Base-by-base conservation (phyloP, 148 eudicot species). In the Rheum nobile region DNA sequence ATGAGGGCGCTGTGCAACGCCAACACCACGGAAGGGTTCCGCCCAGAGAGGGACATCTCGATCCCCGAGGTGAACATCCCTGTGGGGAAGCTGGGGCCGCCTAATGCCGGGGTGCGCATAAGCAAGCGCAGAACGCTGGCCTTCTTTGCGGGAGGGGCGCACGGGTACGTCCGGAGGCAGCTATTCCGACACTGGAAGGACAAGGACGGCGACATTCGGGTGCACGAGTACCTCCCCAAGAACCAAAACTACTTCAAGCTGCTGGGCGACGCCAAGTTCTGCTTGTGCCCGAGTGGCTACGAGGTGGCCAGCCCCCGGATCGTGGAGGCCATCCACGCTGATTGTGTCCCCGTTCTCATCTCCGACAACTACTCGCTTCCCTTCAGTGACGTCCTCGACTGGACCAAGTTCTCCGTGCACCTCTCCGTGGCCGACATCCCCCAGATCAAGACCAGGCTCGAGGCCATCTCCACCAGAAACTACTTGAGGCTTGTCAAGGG, bases 1-100 rank as follows among this genome's bases (percentile, higher is more conserved):
- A 77, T 85, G 26, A 77, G 88, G 77, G 86, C 67, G 8, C 39
- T 85, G 12, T 83, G 88, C 42, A 85, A 85, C 9, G 86, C 86
- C 32, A 85, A 85, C 46, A 75, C 43, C 41, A 83, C 84, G 0
- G 88, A 85, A 22, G 81, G 84, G 0, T 85, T 85, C 24, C 42
- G 52, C 10, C 83, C 86, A 1, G 28, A 13, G 17, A 77, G 76
- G 77, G 88, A 85, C 24, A 79, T 83, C 12, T 52, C 88, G 2
- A 74, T 85, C 12, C 81, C 84, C 0, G 84, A 85, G 59, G 67
- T 85, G 16, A 77, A 75, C 0, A 69, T 79, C 24, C 83, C 83
- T 0, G 12, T 48, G 0, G 73, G 70, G 1, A 31, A 52, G 8
- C 42, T 85, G 4, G 73, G 72, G 0, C 79, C 74, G 4, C 83